A percentile compares a stretch with the other conserved stretches of the same genome.
Evolutionary conservation across 805 yeast genomes (phyloP).

Genomic region (Barnettozyma vustinii): DNA sequence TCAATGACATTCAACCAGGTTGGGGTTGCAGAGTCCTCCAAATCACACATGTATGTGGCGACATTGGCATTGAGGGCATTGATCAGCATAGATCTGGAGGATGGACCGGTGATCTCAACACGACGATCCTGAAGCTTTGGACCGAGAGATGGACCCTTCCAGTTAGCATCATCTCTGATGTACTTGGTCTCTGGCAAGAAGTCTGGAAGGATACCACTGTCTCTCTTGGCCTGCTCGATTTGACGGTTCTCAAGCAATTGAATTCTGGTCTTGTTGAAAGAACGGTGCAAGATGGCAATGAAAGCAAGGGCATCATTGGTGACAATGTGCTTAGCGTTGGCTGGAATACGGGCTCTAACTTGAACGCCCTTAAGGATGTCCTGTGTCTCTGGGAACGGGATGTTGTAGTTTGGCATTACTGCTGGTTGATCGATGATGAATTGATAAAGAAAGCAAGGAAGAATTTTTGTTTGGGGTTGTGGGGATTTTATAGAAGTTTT

Average conservation of each 20-base stretch:
- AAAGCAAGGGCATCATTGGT: slow-evolving; percentile 54
- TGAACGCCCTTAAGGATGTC: slow-evolving; percentile 32
- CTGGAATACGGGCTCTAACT: slow-evolving; percentile 32
- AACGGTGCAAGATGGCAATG: slow-evolving; percentile 66
- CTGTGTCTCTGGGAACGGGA: slow-evolving; percentile 25
- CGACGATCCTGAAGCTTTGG: slow-evolving; percentile 71
- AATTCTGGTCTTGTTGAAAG: slow-evolving; percentile 59
- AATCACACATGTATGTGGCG: slow-evolving; percentile 81
- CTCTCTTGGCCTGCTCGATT: slow-evolving; percentile 53
- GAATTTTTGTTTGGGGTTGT: background rate
- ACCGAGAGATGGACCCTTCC: slow-evolving; percentile 73
- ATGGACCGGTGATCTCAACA: slow-evolving; percentile 82
- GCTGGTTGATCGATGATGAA: background rate
- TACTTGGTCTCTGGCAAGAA: slow-evolving; percentile 63
- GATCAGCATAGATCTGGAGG: slow-evolving; percentile 77
- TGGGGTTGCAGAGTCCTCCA: slow-evolving; percentile 84
- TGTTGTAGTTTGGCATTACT: slow-evolving; percentile 12
- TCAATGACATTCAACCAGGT: slow-evolving; percentile 77
- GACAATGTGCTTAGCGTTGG: slow-evolving; percentile 34
- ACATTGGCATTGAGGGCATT: slow-evolving; percentile 76
- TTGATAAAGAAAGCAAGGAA: background rate
- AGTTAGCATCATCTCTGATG: slow-evolving; percentile 65
- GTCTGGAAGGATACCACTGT: slow-evolving; percentile 54
- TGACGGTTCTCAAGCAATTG: slow-evolving; percentile 58
- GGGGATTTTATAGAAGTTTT: background rate